Percentiles rank a stretch among this genome's conserved stretches.
Conservation (phyloP, 495 filamentous ascomycete species). For the Penicillium steckii region DNA sequence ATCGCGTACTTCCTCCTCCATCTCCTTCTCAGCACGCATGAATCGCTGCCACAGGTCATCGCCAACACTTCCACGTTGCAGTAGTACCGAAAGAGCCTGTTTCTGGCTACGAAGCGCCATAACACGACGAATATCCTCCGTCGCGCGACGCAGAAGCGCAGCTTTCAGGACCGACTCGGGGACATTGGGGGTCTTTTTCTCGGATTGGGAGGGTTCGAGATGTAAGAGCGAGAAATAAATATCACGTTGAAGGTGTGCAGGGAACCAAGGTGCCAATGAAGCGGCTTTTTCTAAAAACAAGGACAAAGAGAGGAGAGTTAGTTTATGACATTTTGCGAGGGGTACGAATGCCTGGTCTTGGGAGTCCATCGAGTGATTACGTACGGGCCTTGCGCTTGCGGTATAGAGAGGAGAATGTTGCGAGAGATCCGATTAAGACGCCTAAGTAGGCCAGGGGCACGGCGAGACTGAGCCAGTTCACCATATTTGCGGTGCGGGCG, state of each 20-base stretch:
- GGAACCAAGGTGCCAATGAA: conserved; percentile 88
- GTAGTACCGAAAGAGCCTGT: conserved; percentile 73
- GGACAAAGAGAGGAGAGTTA: too few species aligned
- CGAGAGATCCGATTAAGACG: conserved; percentile 81
- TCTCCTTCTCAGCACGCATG: conserved; percentile 88
- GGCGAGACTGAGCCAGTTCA: conserved; percentile 74
- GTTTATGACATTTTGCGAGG: too few species aligned
- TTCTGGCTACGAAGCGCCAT: conserved; percentile 83
- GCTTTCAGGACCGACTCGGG: conserved; percentile 87
- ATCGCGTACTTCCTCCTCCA: conserved; percentile 92
- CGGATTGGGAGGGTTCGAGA: conserved; percentile 64
- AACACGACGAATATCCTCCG: conserved; percentile 88
- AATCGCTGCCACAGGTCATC: conserved; percentile 97
- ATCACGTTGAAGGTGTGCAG: conserved; percentile 82
- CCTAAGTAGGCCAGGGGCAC: conserved; percentile 84
- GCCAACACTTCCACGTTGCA: conserved; percentile 89
- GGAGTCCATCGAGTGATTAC: too few species aligned
- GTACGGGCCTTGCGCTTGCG: conserved; percentile 86
- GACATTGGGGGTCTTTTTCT: conserved; percentile 69
- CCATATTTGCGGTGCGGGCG: conserved; percentile 33
- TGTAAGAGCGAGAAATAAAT: conserved; percentile 92
- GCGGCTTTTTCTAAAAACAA: conserved; percentile 61
- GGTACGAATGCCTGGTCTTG: background rate
- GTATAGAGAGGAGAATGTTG: conserved; percentile 89
- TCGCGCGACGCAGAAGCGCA: conserved; percentile 83